A percentile compares a stretch with the other conserved stretches of the same genome.
Conservation (phyloP, 192 early-diverging fungal genomes). For the Chytriomyces confervae region DNA sequence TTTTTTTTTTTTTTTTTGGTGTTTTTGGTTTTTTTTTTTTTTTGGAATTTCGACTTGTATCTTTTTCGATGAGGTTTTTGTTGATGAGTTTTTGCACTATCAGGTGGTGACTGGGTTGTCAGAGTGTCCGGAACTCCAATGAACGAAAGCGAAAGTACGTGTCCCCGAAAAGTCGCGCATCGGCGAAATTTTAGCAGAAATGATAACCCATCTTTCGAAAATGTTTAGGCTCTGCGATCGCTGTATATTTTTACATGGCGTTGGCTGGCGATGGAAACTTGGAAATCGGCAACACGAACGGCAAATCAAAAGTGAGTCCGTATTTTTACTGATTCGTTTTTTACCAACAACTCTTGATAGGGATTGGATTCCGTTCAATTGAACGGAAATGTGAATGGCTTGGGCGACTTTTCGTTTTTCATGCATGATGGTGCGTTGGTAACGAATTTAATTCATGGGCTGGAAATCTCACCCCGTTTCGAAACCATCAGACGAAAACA, state of each 20-base stretch:
- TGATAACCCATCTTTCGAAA: background rate
- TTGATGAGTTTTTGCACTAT: too few relatives aligned
- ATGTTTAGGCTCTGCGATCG: slow-evolving; percentile 29
- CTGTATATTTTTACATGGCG: slow-evolving; percentile 79
- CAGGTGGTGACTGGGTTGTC: slow-evolving; percentile 79
- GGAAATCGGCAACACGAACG: slow-evolving; percentile 42
- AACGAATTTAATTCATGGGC: background rate
- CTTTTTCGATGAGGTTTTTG: too few relatives aligned
- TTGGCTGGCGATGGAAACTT: slow-evolving; percentile 75
- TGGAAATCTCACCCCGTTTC: background rate
- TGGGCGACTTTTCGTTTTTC: slow-evolving; percentile 75
- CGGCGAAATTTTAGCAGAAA: background rate
- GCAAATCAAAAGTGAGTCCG: background rate
- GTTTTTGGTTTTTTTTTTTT: too few relatives aligned
- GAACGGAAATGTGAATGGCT: slow-evolving; percentile 47
- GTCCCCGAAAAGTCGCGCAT: background rate
- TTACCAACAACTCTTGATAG: background rate
- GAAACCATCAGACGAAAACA: slow-evolving; percentile 6
- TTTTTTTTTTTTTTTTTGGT: too few relatives aligned
- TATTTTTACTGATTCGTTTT: slow-evolving; percentile 4
- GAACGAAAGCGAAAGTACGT: slow-evolving; percentile 27
- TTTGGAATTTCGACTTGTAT: too few relatives aligned
- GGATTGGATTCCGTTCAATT: slow-evolving; percentile 23
- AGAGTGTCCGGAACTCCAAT: slow-evolving; percentile 77
- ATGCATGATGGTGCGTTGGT: slow-evolving; percentile 61